phyloP scores from a whole-genome alignment of 164 flowering plant species.

The Buxus sempervirens region DNA sequence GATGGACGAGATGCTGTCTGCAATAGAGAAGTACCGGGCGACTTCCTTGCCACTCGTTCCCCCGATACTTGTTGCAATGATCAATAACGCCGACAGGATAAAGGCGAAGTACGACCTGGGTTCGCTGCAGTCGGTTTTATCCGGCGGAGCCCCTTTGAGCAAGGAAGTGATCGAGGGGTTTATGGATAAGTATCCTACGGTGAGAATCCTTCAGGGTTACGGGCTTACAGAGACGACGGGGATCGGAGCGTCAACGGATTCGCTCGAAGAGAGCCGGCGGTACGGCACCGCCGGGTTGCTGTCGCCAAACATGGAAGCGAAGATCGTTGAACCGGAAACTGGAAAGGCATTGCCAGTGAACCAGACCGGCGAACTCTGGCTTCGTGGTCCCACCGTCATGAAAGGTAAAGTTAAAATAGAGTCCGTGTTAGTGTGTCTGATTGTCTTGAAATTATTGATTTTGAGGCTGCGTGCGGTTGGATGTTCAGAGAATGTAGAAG shows the following conservation, averaged over 20 bases:
- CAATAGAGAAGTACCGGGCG: conserved; percentile 39
- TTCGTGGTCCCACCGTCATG: conserved; percentile 74
- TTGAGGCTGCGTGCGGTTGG: too few species aligned
- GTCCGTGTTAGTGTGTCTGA: too few species aligned
- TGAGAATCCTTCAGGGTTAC: conserved; percentile 72
- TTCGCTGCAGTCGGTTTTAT: conserved; percentile 41
- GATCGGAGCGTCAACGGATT: conserved; percentile 79
- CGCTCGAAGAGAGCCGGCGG: conserved; percentile 74
- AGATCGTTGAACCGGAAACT: conserved; percentile 69
- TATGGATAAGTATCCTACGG: conserved; percentile 53
- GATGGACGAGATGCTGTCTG: conserved; percentile 46
- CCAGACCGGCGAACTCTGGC: conserved; percentile 91
- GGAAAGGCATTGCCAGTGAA: conserved; percentile 53
- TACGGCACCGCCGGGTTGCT: conserved; percentile 84
- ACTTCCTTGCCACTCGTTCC: conserved; percentile 62
- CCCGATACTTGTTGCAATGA: conserved; percentile 54
- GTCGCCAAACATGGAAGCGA: conserved; percentile 69
- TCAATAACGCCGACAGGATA: conserved; percentile 39
- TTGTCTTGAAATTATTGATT: too few species aligned
- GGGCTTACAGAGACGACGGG: conserved; percentile 90
- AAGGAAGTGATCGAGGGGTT: conserved; percentile 83
- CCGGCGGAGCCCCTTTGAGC: conserved; percentile 90
- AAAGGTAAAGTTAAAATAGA: conserved; percentile 51
- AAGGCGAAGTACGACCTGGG: conserved; percentile 45
- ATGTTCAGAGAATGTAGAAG: too few species aligned